Evolutionary conservation across 1,284 basidiomycete genomes (phyloP).

Genomic region (Schizopora paradoxa): DNA sequence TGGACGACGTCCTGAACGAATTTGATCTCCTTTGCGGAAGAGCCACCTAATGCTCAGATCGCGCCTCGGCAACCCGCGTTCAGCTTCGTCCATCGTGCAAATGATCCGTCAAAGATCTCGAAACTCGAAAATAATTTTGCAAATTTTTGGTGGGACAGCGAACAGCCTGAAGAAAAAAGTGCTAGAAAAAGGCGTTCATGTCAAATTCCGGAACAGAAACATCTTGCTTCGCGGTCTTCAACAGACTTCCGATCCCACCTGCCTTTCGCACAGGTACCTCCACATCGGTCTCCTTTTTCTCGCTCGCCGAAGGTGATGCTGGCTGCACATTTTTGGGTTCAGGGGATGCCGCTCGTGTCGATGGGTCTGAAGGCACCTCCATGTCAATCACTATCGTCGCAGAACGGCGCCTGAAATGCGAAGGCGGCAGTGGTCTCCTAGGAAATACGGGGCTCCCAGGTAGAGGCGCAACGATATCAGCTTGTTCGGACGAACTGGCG

Average conservation of each 20-base stretch:
- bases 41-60: too few species aligned
- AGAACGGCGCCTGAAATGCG: too few species aligned
- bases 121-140: too few species aligned
- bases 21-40: too few species aligned
- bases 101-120: too few species aligned
- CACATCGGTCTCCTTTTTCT: constrained; percentile 43
- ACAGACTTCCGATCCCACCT: constrained; percentile 67
- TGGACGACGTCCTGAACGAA: too few species aligned
- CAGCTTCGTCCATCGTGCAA: too few species aligned
- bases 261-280: constrained; percentile 61
- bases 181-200: constrained; percentile 65
- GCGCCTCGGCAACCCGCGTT: too few species aligned
- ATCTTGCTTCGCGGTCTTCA: constrained; percentile 85
- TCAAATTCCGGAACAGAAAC: constrained; percentile 82
- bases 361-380: constrained; percentile 63
- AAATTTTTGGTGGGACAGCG: too few species aligned
- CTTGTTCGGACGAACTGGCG: constrained; percentile 20
- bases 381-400: constrained; percentile 86
- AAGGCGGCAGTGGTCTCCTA: constrained; percentile 50
- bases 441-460: constrained; percentile 49
- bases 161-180: too few species aligned
- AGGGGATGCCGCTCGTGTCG: constrained; percentile 52
- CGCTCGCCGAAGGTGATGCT: constrained; percentile 21
- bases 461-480: constrained; percentile 12
- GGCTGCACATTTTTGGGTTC: constrained; percentile 22